Base-by-base conservation (phyloP, 106 monocot species). In the Xerophyta viscosa region DNA sequence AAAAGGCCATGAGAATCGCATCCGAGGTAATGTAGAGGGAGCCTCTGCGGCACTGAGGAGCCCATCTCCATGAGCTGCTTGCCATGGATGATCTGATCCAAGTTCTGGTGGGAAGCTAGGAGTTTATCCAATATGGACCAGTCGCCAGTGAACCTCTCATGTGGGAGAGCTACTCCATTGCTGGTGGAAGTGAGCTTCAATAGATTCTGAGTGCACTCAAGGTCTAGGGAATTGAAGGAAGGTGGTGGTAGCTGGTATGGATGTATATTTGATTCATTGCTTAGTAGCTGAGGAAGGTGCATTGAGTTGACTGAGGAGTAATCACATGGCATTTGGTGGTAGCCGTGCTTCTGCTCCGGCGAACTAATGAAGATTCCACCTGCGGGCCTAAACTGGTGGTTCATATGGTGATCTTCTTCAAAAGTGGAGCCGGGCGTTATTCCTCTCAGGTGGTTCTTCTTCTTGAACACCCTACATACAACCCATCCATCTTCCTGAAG, bases 61-160 rank as follows among this genome's bases (percentile, higher is more conserved):
- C 61, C 70, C 63, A 46, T 44, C 18, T 79, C 66, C 68, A 81
- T 49, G 37, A 58, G 25, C 42, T 68, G 77, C 30, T 72, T 82
- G 36, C 69, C 55, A 31, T 72, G 64, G 46, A 88, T 62, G 29
- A 90, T 22, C 52, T 91, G 85, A 24, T 91, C 85, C 20, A 78
- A 46, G 56, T 73, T 86, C 20, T 91, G 91, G 63, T 91, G 81
- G 7, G 86, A 81, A 4, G 82, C 70, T 1, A 92, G 70, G 25
- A 92, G 71, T 78, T 85, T 91, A 62, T 91, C 91, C 52, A 91
- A 52, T 37, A 85, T 81, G 0, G 91, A 91, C 91, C 84, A 85
- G 51, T 91, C 91, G 10, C 71, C 67, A 0, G 31, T 37, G 14
- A 60, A 25, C 54, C 22, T 55, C 37, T 71, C 66, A 8, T 31